Evolutionary conservation across 2,329 filamentous ascomycete species (phyloP).

Genomic region (Dothistroma septosporum): DNA sequence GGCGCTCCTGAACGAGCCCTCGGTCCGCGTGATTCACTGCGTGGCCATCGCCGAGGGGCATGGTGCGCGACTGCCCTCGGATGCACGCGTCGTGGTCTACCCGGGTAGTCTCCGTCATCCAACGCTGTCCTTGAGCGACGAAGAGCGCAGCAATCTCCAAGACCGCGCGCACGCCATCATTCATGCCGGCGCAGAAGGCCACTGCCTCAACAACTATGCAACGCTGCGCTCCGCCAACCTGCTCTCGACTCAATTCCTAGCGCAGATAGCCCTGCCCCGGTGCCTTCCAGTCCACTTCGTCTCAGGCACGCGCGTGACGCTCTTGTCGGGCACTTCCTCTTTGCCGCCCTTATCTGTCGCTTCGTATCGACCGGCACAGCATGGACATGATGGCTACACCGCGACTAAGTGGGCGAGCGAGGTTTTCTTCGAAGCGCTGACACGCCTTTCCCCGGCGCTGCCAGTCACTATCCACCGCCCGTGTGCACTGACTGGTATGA

Average conservation of each 20-base stretch:
- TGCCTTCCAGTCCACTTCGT: slow-evolving; percentile 25
- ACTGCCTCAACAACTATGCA: slow-evolving; percentile 31
- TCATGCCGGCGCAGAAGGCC: slow-evolving; percentile 24
- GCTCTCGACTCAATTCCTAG: slow-evolving; percentile 12
- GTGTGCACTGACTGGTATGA: slow-evolving; percentile 14
- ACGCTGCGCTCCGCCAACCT: slow-evolving; percentile 28
- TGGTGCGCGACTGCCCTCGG: slow-evolving; percentile 19
- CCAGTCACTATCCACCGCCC: slow-evolving; percentile 18
- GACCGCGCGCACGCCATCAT: slow-evolving; percentile 33
- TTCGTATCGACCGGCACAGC: background rate
- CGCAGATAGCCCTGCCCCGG: slow-evolving; percentile 8
- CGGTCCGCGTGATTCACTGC: slow-evolving; percentile 42
- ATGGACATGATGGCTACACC: slow-evolving; percentile 18
- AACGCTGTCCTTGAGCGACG: slow-evolving; percentile 40
- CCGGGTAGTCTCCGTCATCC: slow-evolving; percentile 12
- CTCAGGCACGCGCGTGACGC: slow-evolving; percentile 19
- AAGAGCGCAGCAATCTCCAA: slow-evolving; percentile 31
- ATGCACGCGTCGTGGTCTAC: slow-evolving; percentile 31
- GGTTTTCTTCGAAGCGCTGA: slow-evolving; percentile 13
- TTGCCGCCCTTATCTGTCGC: slow-evolving; percentile 13
- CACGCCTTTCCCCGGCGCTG: background rate
- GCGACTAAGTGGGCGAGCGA: slow-evolving; percentile 20
- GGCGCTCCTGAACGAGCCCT: slow-evolving; percentile 33
- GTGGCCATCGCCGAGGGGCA: slow-evolving; percentile 39
- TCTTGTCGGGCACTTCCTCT: slow-evolving; percentile 8